Conservation (phyloP, 257 asterid genomes). For the Prunella vulgaris region DNA sequence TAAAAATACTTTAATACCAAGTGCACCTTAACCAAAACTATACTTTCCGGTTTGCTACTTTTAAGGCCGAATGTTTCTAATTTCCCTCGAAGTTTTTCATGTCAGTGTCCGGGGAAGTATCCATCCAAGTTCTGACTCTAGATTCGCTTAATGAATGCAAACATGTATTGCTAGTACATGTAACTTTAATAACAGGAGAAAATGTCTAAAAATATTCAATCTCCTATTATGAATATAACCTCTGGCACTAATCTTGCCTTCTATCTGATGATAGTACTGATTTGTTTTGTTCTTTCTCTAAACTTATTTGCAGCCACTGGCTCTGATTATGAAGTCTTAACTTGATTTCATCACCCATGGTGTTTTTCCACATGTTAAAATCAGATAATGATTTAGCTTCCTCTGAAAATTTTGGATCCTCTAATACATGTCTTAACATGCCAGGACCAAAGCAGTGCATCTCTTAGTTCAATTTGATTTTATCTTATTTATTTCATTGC, state of each 20-base stretch:
- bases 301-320: neutral
- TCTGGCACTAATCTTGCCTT: constrained; percentile 1
- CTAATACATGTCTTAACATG: neutral
- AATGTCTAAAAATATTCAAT: neutral
- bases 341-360: neutral
- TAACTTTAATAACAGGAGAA: neutral
- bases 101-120: neutral
- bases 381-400: neutral
- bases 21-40: neutral
- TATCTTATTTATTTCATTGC: neutral
- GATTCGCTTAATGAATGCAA: neutral
- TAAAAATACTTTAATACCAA: neutral
- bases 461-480: neutral
- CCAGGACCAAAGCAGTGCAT: neutral
- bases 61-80: neutral
- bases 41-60: neutral
- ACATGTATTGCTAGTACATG: neutral
- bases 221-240: neutral
- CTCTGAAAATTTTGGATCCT: neutral
- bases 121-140: neutral
- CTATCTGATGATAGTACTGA: neutral
- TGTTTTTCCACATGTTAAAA: neutral
- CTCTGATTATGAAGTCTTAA: neutral
- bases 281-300: neutral
- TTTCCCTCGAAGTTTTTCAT: neutral